Base-by-base conservation (phyloP, 139 green algal species). In the Limnomonas spitsbergensis region DNA sequence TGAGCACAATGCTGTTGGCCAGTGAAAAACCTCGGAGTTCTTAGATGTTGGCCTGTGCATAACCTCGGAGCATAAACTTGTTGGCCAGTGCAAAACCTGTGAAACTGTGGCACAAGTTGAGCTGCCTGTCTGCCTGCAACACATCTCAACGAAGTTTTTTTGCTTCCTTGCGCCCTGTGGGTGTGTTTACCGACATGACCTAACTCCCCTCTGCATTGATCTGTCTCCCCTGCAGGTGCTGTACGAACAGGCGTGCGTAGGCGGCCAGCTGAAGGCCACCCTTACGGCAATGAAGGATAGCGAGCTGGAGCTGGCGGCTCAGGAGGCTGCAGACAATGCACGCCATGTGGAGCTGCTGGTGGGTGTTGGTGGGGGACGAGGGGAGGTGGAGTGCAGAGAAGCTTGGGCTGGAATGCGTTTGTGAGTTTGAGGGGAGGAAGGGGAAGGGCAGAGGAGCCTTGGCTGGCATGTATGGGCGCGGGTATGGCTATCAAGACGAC, bases 301-400 rank as follows among this genome's bases (percentile, higher is more conserved):
- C 29, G 68, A 74, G 68, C 68, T 74, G 68, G 68, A 74, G 9
- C 68, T 74, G 7, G 68, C 68, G 3, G 68, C 36, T 6, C 36
- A 53, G 68, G 68, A 74, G 9, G 68, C 68, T n/a, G 68, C 9
- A 29, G 68, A 74, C 68, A 47, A 42, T 42, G 68, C 68, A 32
- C 68, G 68, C 24, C 68, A 74, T 9, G 29, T 74, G 68, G 68
- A 53, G 24, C 35, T 42, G 36, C 35, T 74, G 68, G 68, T 42
- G 56, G 34, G 26, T 69, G n/a, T n/a, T n/a, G n/a, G n/a, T n/a
- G n/a, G n/a, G n/a, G n/a, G n/a, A n/a, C n/a, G n/a, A n/a, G n/a
- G n/a, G n/a, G n/a, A n/a, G n/a, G n/a, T n/a, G n/a, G n/a, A n/a
- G n/a, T n/a, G n/a, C n/a, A n/a, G n/a, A n/a, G n/a, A n/a, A n/a